phyloP scores from a whole-genome alignment of 495 filamentous ascomycete species.

The Neurospora sp. region DNA sequence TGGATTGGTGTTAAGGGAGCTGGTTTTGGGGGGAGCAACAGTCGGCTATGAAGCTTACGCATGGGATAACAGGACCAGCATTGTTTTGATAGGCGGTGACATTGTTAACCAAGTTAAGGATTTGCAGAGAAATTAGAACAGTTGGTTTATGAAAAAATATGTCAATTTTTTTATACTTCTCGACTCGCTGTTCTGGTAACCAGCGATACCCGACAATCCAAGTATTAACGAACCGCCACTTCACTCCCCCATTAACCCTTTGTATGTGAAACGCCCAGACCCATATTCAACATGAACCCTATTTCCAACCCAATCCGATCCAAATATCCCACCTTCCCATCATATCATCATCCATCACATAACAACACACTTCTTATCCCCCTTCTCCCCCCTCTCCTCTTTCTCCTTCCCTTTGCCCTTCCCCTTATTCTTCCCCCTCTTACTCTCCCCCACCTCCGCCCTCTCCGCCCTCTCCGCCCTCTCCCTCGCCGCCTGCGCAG shows the following conservation, averaged over 20 bases:
- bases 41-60: not conserved
- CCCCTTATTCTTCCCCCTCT: not conserved
- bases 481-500: not conserved
- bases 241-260: not conserved
- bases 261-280: not conserved
- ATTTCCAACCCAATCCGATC: not conserved
- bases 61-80: not conserved
- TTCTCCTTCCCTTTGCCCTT: not conserved
- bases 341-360: conserved; percentile 32
- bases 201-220: not conserved
- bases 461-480: conserved; percentile 2
- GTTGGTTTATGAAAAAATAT: not conserved
- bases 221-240: not conserved
- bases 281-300: not conserved
- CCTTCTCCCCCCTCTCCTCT: conserved; percentile 14
- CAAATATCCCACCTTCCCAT: not conserved
- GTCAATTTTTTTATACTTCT: not conserved
- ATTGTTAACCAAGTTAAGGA: not conserved
- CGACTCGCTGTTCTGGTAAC: not conserved
- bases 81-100: not conserved
- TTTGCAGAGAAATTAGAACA: not conserved
- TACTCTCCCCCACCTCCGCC: not conserved
- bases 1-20: not conserved
- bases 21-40: not conserved
- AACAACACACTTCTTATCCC: conserved; percentile 41